Evolutionary conservation across 169 alveolate species (phyloP), one percentile per base, ranked within the genome.

Genomic region (Perkinsus chesapeaki): DNA sequence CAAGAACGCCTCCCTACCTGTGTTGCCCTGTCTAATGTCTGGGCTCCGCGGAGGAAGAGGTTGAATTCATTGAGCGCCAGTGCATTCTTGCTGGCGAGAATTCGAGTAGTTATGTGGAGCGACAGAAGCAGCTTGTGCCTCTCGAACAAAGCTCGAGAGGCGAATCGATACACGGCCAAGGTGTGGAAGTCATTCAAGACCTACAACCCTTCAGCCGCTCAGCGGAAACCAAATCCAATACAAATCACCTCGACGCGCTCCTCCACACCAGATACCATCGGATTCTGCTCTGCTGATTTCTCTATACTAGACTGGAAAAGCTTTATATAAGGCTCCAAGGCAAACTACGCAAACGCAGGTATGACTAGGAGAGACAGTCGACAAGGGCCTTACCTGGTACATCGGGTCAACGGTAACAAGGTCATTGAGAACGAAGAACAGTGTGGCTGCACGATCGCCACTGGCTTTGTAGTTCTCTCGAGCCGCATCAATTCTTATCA

Each of bases 111-210:
- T 96, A 98, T 97, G 92, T 97, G 97, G 19, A 98, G 94, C 73
- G 98, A 96, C 73, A 98, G 97, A 82, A 98, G 95, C 47, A 98
- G 97, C 95, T 98, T 98, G 95, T 98, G 99, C 93, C 97, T 97
- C 96, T 98, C 99, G 95, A 98, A 98, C 90, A 98, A 96, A 20
- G 98, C 99, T 91, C 98, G 96, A 92, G 99, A 97, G 37, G 98
- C 98, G 91, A 96, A 95, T 93, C 96, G 96, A 94, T 95, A 96
- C 34, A 96, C 96, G 0, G 97, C 96, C 48, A 95, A 93, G 0
- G 96, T 95, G 93, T 98, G 99, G 93, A 94, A 96, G 34, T 95
- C 96, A 60, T 96, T 96, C 72, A 98, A 96, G 82, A 60, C 82
- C 82, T 60, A 60, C 12, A 16, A 23, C 82, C 3, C 37, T 34